Base-by-base conservation (phyloP, 108 stramenopile species). In the Stephanodiscus minutulus region DNA sequence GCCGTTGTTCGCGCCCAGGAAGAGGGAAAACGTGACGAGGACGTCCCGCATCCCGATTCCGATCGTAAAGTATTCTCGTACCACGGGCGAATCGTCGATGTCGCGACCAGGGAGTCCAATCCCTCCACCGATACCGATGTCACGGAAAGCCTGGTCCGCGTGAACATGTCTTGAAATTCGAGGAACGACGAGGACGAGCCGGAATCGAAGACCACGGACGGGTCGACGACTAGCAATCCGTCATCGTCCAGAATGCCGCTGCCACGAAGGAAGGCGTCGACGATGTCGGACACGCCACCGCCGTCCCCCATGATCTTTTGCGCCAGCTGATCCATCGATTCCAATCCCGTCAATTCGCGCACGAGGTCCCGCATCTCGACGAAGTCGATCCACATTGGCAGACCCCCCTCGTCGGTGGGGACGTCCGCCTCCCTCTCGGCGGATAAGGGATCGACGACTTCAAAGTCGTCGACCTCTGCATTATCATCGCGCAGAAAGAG, bases 191-290 rank as follows among this genome's bases (percentile, higher is more conserved):
- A 33, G 0, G 31, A 11, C 5, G 57, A 47, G 24, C 18, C 24
- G 20, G 41, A 5, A 37, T 57, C 58, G 27, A 39, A 33, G 13
- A 77, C 18, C 17, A 77, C 33, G 25, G 67, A 69, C 29, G 76
- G 49, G 47, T 77, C 79, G 11, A 65, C 24, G 43, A 79, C 82
- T 21, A 83, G 31, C 37, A 72, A 49, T 25, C 86, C 83, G 41
- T 74, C 35, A 10, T 84, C 67, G 22, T 75, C 65, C 44, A 87
- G 56, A 1, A 77, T 37, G 13, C 43, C 43, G 21, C 27, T 20
- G 22, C 53, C 84, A 61, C 20, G 79, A 24, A 77, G 53, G 21
- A 66, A 46, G 35, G 24, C 21, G 39, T 64, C 64, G 58, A 74
- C 53, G 35, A 46, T 44, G 15, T 43, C 54, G 46, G 41, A 56